Evolutionary conservation across 202 grass and related monocot species (phyloP), one percentile per base, ranked within the genome.

Genomic region (Panicum hallii): DNA sequence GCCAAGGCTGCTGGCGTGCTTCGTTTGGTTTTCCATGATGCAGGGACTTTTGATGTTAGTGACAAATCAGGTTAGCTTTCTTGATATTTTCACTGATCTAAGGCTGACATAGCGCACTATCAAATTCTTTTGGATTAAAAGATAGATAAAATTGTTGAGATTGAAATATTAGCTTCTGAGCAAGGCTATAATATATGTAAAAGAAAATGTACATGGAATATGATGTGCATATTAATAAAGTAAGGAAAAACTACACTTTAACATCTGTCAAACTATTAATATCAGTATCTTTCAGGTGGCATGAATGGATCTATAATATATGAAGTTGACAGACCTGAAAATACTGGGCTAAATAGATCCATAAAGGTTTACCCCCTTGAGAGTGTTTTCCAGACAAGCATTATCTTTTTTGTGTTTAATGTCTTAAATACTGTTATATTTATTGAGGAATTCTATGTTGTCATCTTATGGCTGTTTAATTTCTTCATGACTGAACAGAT

Each of bases 301-400:
- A 95, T 99, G 91, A 99, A 99, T 80, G 93, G 93, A 32, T 99
- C 96, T 68, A 91, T 99, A 85, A 91, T 99, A 75, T 92, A 99
- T 75, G 93, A 99, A 89, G 91, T 94, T 75, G 93, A 96, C 47
- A 87, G 91, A 87, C 91, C 91, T 85, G 93, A 99, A 84, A 99
- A 95, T 91, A 42, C 86, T 72, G 91, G 93, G 20, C 84, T 99
- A 74, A 91, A 55, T 80, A 99, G 92, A 89, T 90, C 96, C 16
- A 75, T 99, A 60, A 99, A 94, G 93, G 93, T 94, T 74, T 19
- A 45, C 12, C 32, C 17, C 11, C 32, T 85, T 19, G 23, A 83
- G 46, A 75, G 19, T 84, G n/a, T 78, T 38, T 85, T 54, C 36
- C 49, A 5, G 9, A 61, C 70, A 36, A 86, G 40, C 22, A 44